Evolutionary conservation across 2,329 filamentous ascomycete species (phyloP).

Genomic region (Aspergillus sp.): DNA sequence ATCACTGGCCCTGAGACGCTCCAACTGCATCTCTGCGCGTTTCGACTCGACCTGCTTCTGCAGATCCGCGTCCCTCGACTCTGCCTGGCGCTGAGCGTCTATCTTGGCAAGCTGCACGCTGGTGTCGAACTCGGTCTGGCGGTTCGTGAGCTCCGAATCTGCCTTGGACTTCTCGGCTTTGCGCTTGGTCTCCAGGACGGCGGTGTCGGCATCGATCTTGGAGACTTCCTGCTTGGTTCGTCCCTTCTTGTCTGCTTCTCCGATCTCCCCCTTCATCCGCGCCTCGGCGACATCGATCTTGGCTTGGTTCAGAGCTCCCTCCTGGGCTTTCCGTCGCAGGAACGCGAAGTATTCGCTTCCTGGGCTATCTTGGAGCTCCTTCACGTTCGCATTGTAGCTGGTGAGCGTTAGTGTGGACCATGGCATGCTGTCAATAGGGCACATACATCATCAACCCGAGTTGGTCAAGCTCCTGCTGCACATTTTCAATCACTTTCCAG

Average conservation of each 20-base stretch:
- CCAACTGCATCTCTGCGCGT: conserved; percentile 69
- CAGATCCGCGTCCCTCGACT: conserved; percentile 69
- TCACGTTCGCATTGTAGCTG: conserved; percentile 66
- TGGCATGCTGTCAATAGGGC: no score
- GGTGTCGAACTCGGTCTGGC: conserved; percentile 61
- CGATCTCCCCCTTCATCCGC: conserved; percentile 50
- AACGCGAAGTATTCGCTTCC: conserved; percentile 76
- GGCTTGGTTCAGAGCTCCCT: conserved; percentile 75
- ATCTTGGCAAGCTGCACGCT: conserved; percentile 70
- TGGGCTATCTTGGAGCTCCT: conserved; percentile 75
- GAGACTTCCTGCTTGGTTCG: conserved; percentile 77
- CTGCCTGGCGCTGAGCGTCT: conserved; percentile 60
- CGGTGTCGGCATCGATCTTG: conserved; percentile 78
- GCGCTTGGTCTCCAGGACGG: conserved; percentile 73
- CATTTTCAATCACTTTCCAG: conserved; percentile 55
- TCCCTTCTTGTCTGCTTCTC: conserved; percentile 66
- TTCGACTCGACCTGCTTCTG: conserved; percentile 68
- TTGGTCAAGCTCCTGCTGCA: conserved; percentile 68
- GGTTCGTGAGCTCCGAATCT: conserved; percentile 64
- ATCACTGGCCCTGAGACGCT: conserved; percentile 65
- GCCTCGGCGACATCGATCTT: conserved; percentile 52
- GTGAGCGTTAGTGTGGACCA: neutral
- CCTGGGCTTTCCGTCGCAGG: conserved; percentile 72
- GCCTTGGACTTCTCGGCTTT: conserved; percentile 72
- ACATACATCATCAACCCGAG: conserved; percentile 65